Evolutionary conservation across 2,329 filamentous ascomycete species (phyloP).

Genomic region (Penicillium italicum): DNA sequence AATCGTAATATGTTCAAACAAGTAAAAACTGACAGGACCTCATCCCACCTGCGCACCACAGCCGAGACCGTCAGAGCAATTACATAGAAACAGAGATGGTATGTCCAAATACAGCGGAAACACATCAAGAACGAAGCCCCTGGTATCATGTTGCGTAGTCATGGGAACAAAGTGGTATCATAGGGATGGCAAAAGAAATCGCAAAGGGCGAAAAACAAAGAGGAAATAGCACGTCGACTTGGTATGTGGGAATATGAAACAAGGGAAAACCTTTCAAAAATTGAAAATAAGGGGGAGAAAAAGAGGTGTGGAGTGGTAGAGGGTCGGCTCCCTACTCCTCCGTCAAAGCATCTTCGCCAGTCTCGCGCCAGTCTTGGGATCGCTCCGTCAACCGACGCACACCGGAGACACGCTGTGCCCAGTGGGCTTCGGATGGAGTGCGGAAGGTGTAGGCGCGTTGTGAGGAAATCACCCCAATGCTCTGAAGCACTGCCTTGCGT

Average conservation of each 20-base stretch:
- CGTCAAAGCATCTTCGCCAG: conserved; percentile 67
- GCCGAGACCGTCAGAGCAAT: conserved; percentile 17
- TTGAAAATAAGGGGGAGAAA: neutral
- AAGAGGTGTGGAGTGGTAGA: neutral
- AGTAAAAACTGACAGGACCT: neutral
- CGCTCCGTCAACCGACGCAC: conserved; percentile 77
- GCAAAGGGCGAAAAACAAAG: conserved; percentile 8
- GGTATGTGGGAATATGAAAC: conserved; percentile 3
- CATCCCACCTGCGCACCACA: conserved; percentile 15
- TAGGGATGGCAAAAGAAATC: conserved; percentile 20
- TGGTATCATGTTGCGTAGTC: conserved; percentile 37
- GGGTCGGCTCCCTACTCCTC: conserved; percentile 43
- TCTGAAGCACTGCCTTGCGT: conserved; percentile 90
- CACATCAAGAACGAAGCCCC: conserved; percentile 23
- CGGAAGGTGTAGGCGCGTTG: conserved; percentile 93
- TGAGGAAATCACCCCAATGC: conserved; percentile 92
- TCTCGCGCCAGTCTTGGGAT: conserved; percentile 88
- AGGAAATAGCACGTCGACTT: neutral
- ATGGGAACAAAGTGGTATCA: conserved; percentile 44
- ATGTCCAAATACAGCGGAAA: conserved; percentile 19
- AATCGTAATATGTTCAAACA: conserved; percentile 14
- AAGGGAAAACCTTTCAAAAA: neutral
- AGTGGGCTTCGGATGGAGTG: conserved; percentile 81
- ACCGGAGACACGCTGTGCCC: conserved; percentile 77
- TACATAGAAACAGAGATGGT: conserved; percentile 20